Percentiles rank a stretch among this genome's conserved stretches.
These are phyloP conservation scores for Poterioochromonas sp. DNA, from an alignment of 352 stramenopile species.

Conservation along the genomic window DNA sequence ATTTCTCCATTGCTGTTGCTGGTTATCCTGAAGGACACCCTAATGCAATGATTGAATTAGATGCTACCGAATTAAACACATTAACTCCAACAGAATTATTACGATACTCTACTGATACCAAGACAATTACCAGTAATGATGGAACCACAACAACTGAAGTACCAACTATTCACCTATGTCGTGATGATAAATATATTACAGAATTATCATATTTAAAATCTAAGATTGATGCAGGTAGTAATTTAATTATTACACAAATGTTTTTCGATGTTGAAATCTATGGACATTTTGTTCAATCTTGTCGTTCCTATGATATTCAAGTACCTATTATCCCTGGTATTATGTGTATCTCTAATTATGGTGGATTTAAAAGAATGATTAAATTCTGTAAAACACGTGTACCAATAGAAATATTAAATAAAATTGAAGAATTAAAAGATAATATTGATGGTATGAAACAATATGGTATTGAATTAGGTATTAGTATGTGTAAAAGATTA, in stretches of 20 bases:
- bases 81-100: background rate
- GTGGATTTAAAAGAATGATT: constrained; percentile 94
- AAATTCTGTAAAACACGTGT: constrained; percentile 95
- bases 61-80: constrained; percentile 31
- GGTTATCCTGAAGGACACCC: constrained; percentile 95
- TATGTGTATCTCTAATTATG: constrained; percentile 97
- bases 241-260: constrained; percentile 90
- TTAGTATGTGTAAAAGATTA: constrained; percentile 83
- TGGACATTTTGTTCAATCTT: constrained; percentile 81
- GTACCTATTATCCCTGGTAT: constrained; percentile 93
- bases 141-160: constrained; percentile 50
- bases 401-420: constrained; percentile 51
- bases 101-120: background rate
- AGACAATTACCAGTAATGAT: background rate
- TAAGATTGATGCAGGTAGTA: constrained; percentile 89
- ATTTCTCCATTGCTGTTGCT: constrained; percentile 91
- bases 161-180: constrained; percentile 59
- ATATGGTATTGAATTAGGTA: constrained; percentile 85
- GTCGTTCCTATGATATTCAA: constrained; percentile 73
- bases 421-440: constrained; percentile 78
- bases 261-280: constrained; percentile 96
- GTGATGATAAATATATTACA: constrained; percentile 69
- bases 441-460: constrained; percentile 81
- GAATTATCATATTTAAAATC: constrained; percentile 95
- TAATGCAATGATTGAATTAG: constrained; percentile 59